These are phyloP conservation scores for Mollisiaceae sp. DNA, from an alignment of 2,329 filamentous ascomycete species.

Conservation along the genomic window DNA sequence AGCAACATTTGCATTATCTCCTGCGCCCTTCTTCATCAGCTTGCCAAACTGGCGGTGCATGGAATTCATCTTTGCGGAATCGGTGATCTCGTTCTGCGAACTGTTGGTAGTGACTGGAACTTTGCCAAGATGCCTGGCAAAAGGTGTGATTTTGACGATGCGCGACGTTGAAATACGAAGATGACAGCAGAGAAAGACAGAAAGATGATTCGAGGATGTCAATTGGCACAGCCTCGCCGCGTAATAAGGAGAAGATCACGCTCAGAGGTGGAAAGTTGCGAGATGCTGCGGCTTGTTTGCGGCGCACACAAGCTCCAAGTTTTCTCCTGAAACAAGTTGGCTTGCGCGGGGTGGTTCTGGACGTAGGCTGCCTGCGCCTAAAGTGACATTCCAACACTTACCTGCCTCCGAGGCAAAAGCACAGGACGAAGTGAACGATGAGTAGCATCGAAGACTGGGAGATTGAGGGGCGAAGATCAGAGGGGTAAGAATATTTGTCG, in stretches of 20 bases:
- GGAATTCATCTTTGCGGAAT: constrained; percentile 61
- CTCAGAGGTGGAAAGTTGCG: constrained; percentile 3
- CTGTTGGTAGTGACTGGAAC: constrained; percentile 21
- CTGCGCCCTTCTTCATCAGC: constrained; percentile 69
- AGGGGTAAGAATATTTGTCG: neutral
- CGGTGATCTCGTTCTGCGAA: constrained; percentile 16
- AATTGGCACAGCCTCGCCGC: constrained; percentile 26
- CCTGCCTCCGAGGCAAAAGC: neutral
- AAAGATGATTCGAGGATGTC: constrained; percentile 4
- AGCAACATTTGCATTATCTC: constrained; percentile 78
- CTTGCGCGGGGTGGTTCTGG: constrained; percentile 13
- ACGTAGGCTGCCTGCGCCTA: constrained; percentile 13
- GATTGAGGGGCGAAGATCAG: neutral
- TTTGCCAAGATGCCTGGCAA: constrained; percentile 16
- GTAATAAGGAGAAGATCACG: constrained; percentile 10
- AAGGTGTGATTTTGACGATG: neutral
- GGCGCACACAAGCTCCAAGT: constrained; percentile 19
- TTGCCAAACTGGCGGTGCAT: constrained; percentile 78
- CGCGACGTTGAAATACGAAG: neutral
- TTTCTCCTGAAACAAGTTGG: constrained; percentile 26
- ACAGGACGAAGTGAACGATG: neutral
- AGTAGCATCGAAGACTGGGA: neutral
- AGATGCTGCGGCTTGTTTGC: constrained; percentile 18
- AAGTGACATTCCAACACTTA: constrained; percentile 20
- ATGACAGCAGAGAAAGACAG: constrained; percentile 14